Evolutionary conservation across 257 asterid species (phyloP).

Genomic region (Penstemon eatonii): DNA sequence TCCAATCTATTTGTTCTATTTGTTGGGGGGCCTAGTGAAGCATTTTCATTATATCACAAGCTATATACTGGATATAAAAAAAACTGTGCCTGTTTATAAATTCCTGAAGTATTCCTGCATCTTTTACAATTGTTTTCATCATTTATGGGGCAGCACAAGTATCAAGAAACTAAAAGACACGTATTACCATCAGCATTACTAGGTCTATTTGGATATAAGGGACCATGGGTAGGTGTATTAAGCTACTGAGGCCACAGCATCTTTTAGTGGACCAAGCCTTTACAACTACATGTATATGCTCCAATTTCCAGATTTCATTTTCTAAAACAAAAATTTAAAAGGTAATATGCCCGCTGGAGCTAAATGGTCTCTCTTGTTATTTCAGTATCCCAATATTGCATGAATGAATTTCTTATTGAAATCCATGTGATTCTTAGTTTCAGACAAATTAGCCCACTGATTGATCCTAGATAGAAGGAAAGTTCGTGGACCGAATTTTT

Average conservation of each 20-base stretch:
- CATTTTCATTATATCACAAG: constrained; percentile 2
- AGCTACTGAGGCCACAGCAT: not conserved
- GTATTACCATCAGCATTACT: not conserved
- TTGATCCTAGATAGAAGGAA: not conserved
- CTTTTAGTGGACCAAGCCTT: not conserved
- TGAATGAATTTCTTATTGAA: too few relatives aligned
- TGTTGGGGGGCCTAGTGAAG: not conserved
- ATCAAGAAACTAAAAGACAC: not conserved
- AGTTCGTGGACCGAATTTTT: not conserved
- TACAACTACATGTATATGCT: not conserved
- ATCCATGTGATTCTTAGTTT: too few relatives aligned
- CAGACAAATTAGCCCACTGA: not conserved
- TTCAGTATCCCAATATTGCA: too few relatives aligned
- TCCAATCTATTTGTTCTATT: constrained; percentile 4
- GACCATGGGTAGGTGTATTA: not conserved
- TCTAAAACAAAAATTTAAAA: too few relatives aligned
- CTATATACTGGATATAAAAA: not conserved
- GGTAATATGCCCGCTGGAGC: too few relatives aligned
- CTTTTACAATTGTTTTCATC: not conserved
- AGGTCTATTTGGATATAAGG: not conserved
- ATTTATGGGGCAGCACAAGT: not conserved
- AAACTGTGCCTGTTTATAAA: not conserved
- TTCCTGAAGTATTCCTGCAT: constrained; percentile 1
- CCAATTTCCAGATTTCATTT: too few relatives aligned
- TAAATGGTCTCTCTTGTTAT: too few relatives aligned